Base-by-base conservation (phyloP, 2,329 filamentous ascomycete genomes). In the Elsinoe necatrix region DNA sequence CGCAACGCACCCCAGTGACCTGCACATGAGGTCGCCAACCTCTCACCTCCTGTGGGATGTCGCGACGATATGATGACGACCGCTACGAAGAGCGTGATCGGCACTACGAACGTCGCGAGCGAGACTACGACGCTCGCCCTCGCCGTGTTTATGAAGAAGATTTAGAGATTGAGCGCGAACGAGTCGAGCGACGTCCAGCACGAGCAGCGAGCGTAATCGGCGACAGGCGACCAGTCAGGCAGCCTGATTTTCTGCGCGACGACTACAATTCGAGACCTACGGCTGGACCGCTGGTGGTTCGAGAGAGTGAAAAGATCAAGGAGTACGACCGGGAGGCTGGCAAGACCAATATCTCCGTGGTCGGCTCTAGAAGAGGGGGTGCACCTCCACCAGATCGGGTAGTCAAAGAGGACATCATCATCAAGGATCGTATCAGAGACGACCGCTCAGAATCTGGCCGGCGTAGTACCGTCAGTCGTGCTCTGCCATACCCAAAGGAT, bases 141-240 rank as follows among this genome's bases (percentile, higher is more conserved):
- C 68, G 70, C n/a, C 69, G 70, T 52, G 73, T 74, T 63, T 77
- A 77, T 61, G 75, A 77, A 16, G 76, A 78, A 27, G 73, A 76
- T 51, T 67, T 77, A 43, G 77, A 80, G 57, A 59, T 77, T 42
- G 77, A 80, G 61, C 65, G 65, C 39, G 61, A 62, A 12, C 63
- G 64, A 56, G 61, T 65, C 58, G 65, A 67, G 64, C 61, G 66
- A 43, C 58, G 62, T 16, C 54, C 62, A 47, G 67, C 66, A 35
- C 54, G 58, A 54, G 55, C 59, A 42, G 55, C 56, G 2, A 66
- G 66, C 4, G 65, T 68, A 20, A 58, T 68, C 16, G 63, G 61
- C 55, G 64, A 66, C 37, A 66, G 67, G 20, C 67, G 62, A 63
- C 65, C 54, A 20, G 67, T 72, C 43, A 70, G 74, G 9, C 69